Evolutionary conservation across 345 rosid species (phyloP).

Genomic region (Mangifera indica): DNA sequence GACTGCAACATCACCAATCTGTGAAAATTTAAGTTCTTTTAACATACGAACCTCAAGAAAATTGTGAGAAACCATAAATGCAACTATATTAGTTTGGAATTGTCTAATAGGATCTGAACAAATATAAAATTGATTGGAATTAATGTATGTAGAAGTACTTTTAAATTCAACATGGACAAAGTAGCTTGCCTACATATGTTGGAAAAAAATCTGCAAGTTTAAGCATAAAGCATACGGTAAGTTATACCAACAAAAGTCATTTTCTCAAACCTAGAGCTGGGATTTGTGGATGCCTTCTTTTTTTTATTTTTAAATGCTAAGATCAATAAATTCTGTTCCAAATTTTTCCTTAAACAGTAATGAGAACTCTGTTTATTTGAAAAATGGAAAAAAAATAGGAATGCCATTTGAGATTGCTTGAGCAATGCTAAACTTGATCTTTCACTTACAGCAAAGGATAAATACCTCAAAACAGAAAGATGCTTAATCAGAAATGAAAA

Average conservation of each 20-base stretch:
- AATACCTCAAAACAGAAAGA: neutral
- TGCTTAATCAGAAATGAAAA: neutral
- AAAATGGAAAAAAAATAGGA: neutral
- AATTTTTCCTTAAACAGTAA: neutral
- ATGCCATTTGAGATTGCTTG: neutral
- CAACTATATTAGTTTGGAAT: neutral
- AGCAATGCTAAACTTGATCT: neutral
- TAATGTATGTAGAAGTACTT: neutral
- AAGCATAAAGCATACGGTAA: neutral
- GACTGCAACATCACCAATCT: slow-evolving; percentile 86
- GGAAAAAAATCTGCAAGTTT: neutral
- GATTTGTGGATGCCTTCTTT: neutral
- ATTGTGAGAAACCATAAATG: neutral
- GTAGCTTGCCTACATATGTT: neutral
- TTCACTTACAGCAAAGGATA: neutral
- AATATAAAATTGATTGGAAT: neutral
- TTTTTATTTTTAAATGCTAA: no score
- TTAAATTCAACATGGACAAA: neutral
- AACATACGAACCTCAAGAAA: slow-evolving; percentile 3
- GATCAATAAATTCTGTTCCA: neutral
- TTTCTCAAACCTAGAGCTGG: neutral
- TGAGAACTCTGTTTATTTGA: neutral
- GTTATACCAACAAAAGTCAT: neutral
- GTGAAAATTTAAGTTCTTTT: slow-evolving; percentile 25
- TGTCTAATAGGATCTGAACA: neutral